A percentile compares a stretch with the other conserved stretches of the same genome.
Conservation (phyloP, 441 rosid species). For the Syzygium malaccense region DNA sequence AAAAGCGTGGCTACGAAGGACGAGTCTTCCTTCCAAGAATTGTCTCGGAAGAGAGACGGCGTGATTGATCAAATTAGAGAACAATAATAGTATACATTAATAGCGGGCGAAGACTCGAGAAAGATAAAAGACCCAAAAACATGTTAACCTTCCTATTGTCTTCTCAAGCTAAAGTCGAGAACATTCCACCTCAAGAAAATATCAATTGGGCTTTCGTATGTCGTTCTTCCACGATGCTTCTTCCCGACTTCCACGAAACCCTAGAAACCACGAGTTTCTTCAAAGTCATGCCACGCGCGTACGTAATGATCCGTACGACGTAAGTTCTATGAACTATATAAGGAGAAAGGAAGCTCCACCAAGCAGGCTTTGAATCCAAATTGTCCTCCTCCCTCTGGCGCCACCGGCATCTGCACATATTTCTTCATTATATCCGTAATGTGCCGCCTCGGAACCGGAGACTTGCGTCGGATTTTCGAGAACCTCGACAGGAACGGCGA, state of each 20-base stretch:
- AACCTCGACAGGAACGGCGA: slow-evolving; percentile 66
- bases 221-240: not conserved
- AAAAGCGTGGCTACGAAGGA: not conserved
- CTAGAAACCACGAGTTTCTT: not conserved
- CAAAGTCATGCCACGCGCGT: not conserved
- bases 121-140: not conserved
- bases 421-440: not conserved
- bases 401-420: not conserved
- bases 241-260: not conserved
- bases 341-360: not conserved
- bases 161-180: not conserved
- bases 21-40: not conserved
- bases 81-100: fast-evolving
- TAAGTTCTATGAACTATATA: not conserved
- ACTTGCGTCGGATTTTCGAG: slow-evolving; percentile 52
- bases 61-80: not conserved
- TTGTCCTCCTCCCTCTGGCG: not conserved
- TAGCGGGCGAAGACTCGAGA: not conserved
- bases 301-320: not conserved
- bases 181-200: not conserved
- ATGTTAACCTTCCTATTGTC: not conserved
- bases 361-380: not conserved
- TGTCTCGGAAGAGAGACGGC: not conserved
- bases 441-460: slow-evolving; percentile 30
- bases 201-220: not conserved